Base-by-base conservation (phyloP, 345 rosid genomes). In the Kernera saxatilis region DNA sequence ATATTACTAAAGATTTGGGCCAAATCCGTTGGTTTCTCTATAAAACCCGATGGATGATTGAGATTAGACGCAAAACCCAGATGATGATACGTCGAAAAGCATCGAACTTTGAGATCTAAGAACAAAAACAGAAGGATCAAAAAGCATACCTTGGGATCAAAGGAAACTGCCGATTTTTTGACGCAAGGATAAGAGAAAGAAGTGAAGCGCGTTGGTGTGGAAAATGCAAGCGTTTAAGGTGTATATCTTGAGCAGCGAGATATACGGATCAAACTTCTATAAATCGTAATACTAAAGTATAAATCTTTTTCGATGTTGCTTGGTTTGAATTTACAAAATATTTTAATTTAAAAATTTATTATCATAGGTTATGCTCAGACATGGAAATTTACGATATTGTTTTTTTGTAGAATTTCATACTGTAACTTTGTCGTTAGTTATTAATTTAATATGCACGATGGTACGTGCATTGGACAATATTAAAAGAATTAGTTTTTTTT, bases 61-160 rank as follows among this genome's bases (percentile, higher is more conserved):
- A 30, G 50, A 57, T 74, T 57, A 29, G n/a, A 29, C 50, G 46
- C 63, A 33, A 59, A 18, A 51, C 69, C 69, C 69, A 60, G 78
- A 68, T 3, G 64, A 53, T 15, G 8, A 18, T 52, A 33, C 41
- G 43, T 33, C 21, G 41, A 23, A 58, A 75, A 75, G 64, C 41
- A 61, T 60, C 50, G 0, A 59, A 52, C 69, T 69, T 68, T 63
- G 62, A 61, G 50, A 67, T 75, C 61, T 43, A 49, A 56, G 46
- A 58, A 30, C 9, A 0, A 52, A 33, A 3, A 11, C 6, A 14
- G 17, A 4, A 21, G 13, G 15, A 44, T 17, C 1, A 48, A 56
- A 46, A 48, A 8, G 3, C 32, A 14, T n/a, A 75, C 79, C 79
- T 69, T 69, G 36, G 56, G 62, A 62, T 43, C 43, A 63, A 56